Base-by-base conservation (phyloP, 331 rosid species). In the Acacia concinna region DNA sequence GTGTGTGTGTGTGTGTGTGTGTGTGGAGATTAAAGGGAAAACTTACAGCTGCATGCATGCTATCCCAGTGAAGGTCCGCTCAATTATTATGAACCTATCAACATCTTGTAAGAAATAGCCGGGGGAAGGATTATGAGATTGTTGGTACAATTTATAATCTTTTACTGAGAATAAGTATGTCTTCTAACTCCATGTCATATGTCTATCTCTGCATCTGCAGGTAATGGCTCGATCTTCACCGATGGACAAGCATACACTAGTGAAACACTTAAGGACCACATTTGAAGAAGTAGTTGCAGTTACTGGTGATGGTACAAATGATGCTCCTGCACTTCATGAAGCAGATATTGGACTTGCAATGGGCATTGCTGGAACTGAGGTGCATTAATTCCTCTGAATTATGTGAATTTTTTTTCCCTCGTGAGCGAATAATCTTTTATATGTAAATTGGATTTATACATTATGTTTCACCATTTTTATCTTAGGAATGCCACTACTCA, bases 281-380 rank as follows among this genome's bases (percentile, higher is more conserved):
- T 90, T 96, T 64, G 82, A 88, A 87, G 99, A 96, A 70, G 98
- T 96, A 80, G 98, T 96, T 68, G 93, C 98, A 37, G 99, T 93
- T 74, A 93, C 99, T 11, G 99, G 99, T 54, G 99, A 96, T 72
- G 98, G 99, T 81, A 93, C 99, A 67, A 96, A 96, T 67, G 99
- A 96, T 81, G 98, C 99, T 59, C 99, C 99, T 3, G 99, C 99
- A 12, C 98, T 96, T 74, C 99, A 96, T 77, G 98, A 93, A 89
- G 99, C 98, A 73, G 99, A 96, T 82, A 93, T 96, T 83, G 99
- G 99, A 72, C 91, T 96, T 77, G 99, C 99, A 81, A 96, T 96
- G 99, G 99, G 97, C 82, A 96, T 96, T 74, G 87, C 99, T 78
- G 99, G 99, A 79, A 96, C 99, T 65, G 99, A 96, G 98, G 99